phyloP scores from a whole-genome alignment of 495 filamentous ascomycete species.

The Beverwykella pulmonaria region DNA sequence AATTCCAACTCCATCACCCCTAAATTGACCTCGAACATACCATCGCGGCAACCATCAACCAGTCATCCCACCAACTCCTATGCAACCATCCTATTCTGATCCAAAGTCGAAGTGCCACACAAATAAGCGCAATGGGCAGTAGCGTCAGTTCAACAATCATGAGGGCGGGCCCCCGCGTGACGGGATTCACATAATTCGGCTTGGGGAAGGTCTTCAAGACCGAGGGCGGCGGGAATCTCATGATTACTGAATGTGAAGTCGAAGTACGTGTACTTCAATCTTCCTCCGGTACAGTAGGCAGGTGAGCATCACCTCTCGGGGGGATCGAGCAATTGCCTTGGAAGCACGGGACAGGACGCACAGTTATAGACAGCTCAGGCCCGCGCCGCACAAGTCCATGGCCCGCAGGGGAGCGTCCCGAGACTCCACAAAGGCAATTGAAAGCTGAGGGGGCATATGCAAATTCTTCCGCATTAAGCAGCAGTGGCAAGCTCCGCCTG shows the following conservation, averaged over 20 bases:
- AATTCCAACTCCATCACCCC: background rate
- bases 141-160: conserved; percentile 37
- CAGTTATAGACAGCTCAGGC: conserved; percentile 1
- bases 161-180: conserved; percentile 27
- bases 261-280: conserved; percentile 1
- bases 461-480: conserved; percentile 3
- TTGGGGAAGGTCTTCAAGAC: conserved; percentile 31
- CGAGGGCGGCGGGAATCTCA: conserved; percentile 34
- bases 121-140: conserved; percentile 29
- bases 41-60: conserved; percentile 34
- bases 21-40: conserved; percentile 9
- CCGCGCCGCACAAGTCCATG: background rate
- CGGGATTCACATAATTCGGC: conserved; percentile 38
- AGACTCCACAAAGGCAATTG: conserved; percentile 16
- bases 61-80: conserved; percentile 39
- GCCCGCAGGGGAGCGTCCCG: background rate
- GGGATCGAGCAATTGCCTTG: background rate
- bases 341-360: conserved; percentile 12
- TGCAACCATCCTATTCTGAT: conserved; percentile 28
- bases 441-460: conserved; percentile 6
- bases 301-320: background rate
- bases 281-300: background rate
- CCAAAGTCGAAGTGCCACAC: conserved; percentile 34
- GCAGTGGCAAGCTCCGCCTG: background rate
- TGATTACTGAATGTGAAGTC: conserved; percentile 8